Evolutionary conservation across 768 basidiomycete species (phyloP).

Genomic region (Agaricus sinodeliciosus): DNA sequence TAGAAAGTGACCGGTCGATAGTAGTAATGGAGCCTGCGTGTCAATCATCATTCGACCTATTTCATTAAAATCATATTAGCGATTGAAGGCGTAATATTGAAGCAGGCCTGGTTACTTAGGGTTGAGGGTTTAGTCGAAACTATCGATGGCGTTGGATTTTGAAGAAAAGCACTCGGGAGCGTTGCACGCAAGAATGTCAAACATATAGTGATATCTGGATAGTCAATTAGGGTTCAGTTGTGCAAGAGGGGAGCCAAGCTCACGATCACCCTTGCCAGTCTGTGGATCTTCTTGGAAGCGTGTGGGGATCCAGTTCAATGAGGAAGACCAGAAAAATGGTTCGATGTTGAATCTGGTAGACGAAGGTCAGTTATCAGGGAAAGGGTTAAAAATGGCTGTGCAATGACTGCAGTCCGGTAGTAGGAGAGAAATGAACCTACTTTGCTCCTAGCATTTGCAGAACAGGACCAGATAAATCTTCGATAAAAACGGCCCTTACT

Average conservation of each 20-base stretch:
- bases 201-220: slow-evolving; percentile 49
- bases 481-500: slow-evolving; percentile 45
- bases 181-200: slow-evolving; percentile 44
- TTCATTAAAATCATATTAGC: not conserved
- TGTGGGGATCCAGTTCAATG: slow-evolving; percentile 62
- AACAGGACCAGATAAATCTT: slow-evolving; percentile 44
- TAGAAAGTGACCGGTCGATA: slow-evolving; percentile 26
- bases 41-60: slow-evolving; percentile 25
- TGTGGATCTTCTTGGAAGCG: slow-evolving; percentile 48
- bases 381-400: no score
- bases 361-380: not conserved
- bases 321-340: slow-evolving; percentile 64
- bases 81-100: not conserved
- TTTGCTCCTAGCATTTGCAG: slow-evolving; percentile 55
- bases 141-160: slow-evolving; percentile 11
- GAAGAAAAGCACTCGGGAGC: slow-evolving; percentile 8
- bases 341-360: slow-evolving; percentile 45
- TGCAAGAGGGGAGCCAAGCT: slow-evolving; percentile 14
- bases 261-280: slow-evolving; percentile 43
- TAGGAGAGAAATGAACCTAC: slow-evolving; percentile 22
- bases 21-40: slow-evolving; percentile 21
- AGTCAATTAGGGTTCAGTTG: not conserved
- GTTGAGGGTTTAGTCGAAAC: slow-evolving; percentile 13
- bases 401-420: no score
- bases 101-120: not conserved